phyloP scores from a whole-genome alignment of 495 filamentous ascomycete genomes.

The Pseudoneurospora amorphoporcata region DNA sequence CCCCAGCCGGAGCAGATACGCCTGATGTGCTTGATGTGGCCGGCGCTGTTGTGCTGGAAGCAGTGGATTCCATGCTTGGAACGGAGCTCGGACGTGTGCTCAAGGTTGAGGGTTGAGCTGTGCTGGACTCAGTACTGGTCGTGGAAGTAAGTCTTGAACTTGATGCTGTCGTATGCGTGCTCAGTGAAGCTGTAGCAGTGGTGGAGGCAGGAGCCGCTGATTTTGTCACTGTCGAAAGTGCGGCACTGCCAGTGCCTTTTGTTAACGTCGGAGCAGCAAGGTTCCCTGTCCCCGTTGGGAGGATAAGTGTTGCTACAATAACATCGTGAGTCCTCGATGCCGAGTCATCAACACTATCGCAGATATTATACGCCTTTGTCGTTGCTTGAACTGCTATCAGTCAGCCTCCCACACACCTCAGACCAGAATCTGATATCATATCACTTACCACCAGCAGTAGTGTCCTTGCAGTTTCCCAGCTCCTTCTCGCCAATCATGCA shows the following conservation, averaged over 20 bases:
- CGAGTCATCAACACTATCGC: constrained; percentile 40
- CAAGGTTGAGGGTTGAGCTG: neutral
- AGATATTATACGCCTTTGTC: constrained; percentile 46
- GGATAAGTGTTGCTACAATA: constrained; percentile 48
- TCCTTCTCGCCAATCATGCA: constrained; percentile 45
- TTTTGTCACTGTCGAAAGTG: constrained; percentile 3
- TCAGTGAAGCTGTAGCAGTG: constrained; percentile 6
- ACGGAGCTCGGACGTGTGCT: neutral
- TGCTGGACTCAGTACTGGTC: neutral
- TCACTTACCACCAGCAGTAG: constrained; percentile 27
- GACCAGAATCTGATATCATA: neutral
- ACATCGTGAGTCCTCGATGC: constrained; percentile 48
- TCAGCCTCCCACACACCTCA: constrained; percentile 10
- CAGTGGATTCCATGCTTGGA: neutral
- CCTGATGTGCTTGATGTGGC: neutral
- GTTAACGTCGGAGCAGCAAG: constrained; percentile 16
- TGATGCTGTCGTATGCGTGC: constrained; percentile 3
- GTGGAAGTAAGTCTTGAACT: constrained; percentile 2
- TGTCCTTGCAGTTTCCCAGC: constrained; percentile 29
- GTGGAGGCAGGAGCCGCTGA: constrained; percentile 8
- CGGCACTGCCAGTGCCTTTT: constrained; percentile 4
- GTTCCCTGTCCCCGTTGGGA: constrained; percentile 18
- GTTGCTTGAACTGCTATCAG: constrained; percentile 19
- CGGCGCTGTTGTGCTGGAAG: neutral
- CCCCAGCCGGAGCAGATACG: constrained; percentile 4